These are phyloP conservation scores for Epichloe sp. DNA, from an alignment of 2,329 filamentous ascomycete species.

Conservation along the genomic window DNA sequence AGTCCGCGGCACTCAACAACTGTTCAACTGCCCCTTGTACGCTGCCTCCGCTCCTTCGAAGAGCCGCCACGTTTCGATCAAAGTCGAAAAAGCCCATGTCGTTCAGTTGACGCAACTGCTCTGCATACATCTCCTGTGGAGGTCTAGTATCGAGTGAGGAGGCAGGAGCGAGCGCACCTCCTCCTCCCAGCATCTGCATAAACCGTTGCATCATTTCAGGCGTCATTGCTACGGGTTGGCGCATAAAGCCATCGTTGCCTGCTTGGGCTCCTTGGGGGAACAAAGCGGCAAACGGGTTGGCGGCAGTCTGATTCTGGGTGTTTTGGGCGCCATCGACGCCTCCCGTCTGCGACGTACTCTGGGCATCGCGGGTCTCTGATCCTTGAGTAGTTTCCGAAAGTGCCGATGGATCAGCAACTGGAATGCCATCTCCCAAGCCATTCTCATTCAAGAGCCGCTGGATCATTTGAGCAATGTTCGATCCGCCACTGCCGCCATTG, in stretches of 20 bases:
- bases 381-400: conserved; percentile 14
- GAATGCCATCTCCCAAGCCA: conserved; percentile 19
- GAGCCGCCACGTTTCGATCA: conserved; percentile 77
- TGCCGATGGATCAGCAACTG: conserved; percentile 19
- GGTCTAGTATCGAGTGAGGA: conserved; percentile 69
- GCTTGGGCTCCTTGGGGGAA: conserved; percentile 30
- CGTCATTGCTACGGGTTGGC: conserved; percentile 33
- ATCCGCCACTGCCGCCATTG: conserved; percentile 7
- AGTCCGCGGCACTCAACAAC: conserved; percentile 34
- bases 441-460: conserved; percentile 10
- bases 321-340: conserved; percentile 13
- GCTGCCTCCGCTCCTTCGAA: conserved; percentile 80
- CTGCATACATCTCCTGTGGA: conserved; percentile 84
- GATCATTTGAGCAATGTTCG: conserved; percentile 16
- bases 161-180: conserved; percentile 22
- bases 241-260: conserved; percentile 9
- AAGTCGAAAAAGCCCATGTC: conserved; percentile 99
- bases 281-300: conserved; percentile 56
- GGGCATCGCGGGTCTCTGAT: conserved; percentile 13
- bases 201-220: conserved; percentile 44
- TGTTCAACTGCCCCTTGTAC: conserved; percentile 85
- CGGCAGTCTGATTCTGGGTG: conserved; percentile 24
- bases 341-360: conserved; percentile 12
- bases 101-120: conserved; percentile 83
- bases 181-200: conserved; percentile 33